Evolutionary conservation across 179 eudicot genomes (phyloP).

Genomic region (Nepenthes alata): DNA sequence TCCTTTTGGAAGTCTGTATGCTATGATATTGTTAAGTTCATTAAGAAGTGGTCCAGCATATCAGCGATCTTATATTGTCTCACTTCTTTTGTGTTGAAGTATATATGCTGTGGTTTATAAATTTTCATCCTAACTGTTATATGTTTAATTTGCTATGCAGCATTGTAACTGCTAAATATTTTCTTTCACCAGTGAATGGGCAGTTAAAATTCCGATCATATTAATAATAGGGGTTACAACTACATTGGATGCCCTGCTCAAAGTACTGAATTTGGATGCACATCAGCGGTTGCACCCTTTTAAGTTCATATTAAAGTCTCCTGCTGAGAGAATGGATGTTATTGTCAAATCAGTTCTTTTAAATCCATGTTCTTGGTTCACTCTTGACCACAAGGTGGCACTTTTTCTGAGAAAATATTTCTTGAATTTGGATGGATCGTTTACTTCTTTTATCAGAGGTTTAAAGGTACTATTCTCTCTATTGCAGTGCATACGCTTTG

Average conservation of each 20-base stretch:
- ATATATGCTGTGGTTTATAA: background rate
- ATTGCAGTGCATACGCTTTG: conserved; percentile 16
- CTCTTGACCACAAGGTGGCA: conserved; percentile 64
- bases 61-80: background rate
- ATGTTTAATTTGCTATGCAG: background rate
- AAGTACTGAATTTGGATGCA: conserved; percentile 46
- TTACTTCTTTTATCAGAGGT: conserved; percentile 67
- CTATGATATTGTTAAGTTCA: background rate
- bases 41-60: background rate
- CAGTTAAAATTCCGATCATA: conserved; percentile 63
- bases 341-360: conserved; percentile 64
- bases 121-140: background rate
- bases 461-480: conserved; percentile 41
- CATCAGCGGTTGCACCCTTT: conserved; percentile 33
- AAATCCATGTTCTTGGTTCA: conserved; percentile 47
- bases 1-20: background rate
- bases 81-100: background rate
- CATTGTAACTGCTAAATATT: conserved; percentile 6
- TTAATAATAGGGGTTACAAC: conserved; percentile 77
- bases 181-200: conserved; percentile 72
- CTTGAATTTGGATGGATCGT: conserved; percentile 72
- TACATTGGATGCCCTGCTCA: conserved; percentile 52
- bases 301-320: conserved; percentile 61
- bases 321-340: conserved; percentile 75
- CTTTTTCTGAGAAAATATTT: conserved; percentile 73